Evolutionary conservation across 148 eudicot genomes (phyloP).

Genomic region (Pharnaceum exiguum): DNA sequence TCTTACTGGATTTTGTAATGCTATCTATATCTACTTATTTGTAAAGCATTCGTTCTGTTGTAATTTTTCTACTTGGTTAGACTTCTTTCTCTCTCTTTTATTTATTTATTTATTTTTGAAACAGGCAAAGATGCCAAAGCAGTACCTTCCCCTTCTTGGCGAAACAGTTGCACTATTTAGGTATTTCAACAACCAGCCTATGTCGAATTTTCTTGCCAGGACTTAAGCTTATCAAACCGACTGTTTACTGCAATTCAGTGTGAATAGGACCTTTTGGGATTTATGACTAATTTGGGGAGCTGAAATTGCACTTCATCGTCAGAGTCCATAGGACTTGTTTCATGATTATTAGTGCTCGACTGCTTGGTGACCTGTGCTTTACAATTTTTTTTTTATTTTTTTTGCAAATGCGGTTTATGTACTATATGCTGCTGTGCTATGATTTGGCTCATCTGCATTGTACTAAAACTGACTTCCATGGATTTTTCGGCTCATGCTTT

Average conservation of each 20-base stretch:
- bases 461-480: too few relatives aligned
- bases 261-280: not conserved
- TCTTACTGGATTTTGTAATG: too few relatives aligned
- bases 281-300: not conserved
- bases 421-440: too few relatives aligned
- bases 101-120: constrained; percentile 31
- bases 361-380: too few relatives aligned
- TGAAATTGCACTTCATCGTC: too few relatives aligned
- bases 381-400: too few relatives aligned
- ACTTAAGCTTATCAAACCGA: not conserved
- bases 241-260: not conserved
- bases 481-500: too few relatives aligned
- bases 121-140: constrained; percentile 99
- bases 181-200: constrained; percentile 34
- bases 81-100: constrained; percentile 14
- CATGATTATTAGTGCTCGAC: too few relatives aligned
- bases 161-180: constrained; percentile 95
- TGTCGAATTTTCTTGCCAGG: constrained; percentile 10
- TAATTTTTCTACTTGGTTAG: not conserved
- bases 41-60: not conserved
- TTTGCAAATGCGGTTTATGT: too few relatives aligned
- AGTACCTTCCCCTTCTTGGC: constrained; percentile 91
- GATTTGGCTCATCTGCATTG: too few relatives aligned
- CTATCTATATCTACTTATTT: too few relatives aligned
- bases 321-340: too few relatives aligned